phyloP scores from a whole-genome alignment of 805 yeast genomes.

The Cyberlindnera maritima region DNA sequence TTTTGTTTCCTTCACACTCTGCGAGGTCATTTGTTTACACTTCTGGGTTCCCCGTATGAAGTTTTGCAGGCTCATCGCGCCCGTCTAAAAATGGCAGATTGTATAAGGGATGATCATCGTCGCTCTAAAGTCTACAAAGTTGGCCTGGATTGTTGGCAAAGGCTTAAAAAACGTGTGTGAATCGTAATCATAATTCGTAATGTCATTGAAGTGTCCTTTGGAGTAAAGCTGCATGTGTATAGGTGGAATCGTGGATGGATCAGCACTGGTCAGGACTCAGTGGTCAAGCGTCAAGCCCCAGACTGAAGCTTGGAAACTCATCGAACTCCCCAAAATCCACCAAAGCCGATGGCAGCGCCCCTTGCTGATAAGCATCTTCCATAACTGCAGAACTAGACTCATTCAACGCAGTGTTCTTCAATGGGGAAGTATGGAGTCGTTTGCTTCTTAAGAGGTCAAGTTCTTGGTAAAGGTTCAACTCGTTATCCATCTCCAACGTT shows the following conservation, averaged over 20 bases:
- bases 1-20: too few relatives aligned
- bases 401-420: not conserved
- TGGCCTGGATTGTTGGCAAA: too few relatives aligned
- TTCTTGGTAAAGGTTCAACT: conserved; percentile 4
- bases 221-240: too few relatives aligned
- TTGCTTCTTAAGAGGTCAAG: conserved; percentile 1
- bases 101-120: too few relatives aligned
- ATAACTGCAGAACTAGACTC: not conserved
- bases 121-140: too few relatives aligned
- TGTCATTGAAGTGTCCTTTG: too few relatives aligned
- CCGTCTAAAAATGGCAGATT: conserved; percentile 13
- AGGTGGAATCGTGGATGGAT: too few relatives aligned
- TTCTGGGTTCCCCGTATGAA: not conserved
- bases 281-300: not conserved
- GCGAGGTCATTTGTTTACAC: not conserved
- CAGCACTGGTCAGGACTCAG: not conserved
- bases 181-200: too few relatives aligned
- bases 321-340: conserved; percentile 5
- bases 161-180: too few relatives aligned
- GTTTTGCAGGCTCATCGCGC: conserved; percentile 9
- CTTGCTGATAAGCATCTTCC: not conserved
- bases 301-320: conserved; percentile 9
- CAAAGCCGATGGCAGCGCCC: not conserved
- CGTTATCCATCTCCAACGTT: not conserved
- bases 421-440: not conserved